Evolutionary conservation across 2,329 filamentous ascomycete species (phyloP).

Genomic region (Peltaster fructicola): DNA sequence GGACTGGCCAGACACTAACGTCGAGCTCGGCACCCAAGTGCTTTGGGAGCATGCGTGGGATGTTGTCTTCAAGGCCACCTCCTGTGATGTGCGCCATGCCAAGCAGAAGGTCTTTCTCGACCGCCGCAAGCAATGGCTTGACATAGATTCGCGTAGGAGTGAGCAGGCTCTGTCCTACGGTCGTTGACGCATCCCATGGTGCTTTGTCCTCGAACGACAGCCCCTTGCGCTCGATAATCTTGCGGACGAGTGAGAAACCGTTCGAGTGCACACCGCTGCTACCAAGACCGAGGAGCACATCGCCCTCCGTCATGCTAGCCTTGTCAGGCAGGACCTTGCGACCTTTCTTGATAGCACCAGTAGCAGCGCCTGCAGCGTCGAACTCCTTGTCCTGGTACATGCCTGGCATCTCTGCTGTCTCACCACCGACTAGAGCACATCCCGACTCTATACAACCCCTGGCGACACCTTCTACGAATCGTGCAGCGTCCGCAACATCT

Average conservation of each 20-base stretch:
- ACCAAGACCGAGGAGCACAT: slow-evolving; percentile 68
- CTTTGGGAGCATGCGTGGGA: slow-evolving; percentile 77
- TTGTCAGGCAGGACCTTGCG: slow-evolving; percentile 56
- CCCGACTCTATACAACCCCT: slow-evolving; percentile 69
- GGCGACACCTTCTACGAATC: slow-evolving; percentile 84
- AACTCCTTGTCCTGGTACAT: slow-evolving; percentile 83
- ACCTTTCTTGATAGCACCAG: slow-evolving; percentile 58
- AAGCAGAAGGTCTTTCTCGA: slow-evolving; percentile 51
- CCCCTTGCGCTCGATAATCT: slow-evolving; percentile 61
- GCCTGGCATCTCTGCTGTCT: slow-evolving; percentile 96
- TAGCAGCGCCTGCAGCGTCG: slow-evolving; percentile 77
- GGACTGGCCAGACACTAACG: slow-evolving; percentile 55
- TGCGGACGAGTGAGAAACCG: slow-evolving; percentile 89
- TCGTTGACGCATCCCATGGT: slow-evolving; percentile 52
- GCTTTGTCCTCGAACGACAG: slow-evolving; percentile 54
- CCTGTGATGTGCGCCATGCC: slow-evolving; percentile 95
- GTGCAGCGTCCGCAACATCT: slow-evolving; percentile 55
- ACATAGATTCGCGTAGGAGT: slow-evolving; percentile 93
- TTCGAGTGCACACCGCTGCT: slow-evolving; percentile 90
- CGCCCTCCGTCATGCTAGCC: slow-evolving; percentile 59
- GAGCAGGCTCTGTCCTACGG: slow-evolving; percentile 60
- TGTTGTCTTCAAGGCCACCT: slow-evolving; percentile 81
- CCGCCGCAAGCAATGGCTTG: slow-evolving; percentile 44
- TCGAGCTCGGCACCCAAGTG: slow-evolving; percentile 68
- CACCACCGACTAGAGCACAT: slow-evolving; percentile 86